Percentiles rank a stretch among this genome's conserved stretches.
Evolutionary conservation across 2,329 filamentous ascomycete species (phyloP).

Genomic region (Colletotrichum acutatum): DNA sequence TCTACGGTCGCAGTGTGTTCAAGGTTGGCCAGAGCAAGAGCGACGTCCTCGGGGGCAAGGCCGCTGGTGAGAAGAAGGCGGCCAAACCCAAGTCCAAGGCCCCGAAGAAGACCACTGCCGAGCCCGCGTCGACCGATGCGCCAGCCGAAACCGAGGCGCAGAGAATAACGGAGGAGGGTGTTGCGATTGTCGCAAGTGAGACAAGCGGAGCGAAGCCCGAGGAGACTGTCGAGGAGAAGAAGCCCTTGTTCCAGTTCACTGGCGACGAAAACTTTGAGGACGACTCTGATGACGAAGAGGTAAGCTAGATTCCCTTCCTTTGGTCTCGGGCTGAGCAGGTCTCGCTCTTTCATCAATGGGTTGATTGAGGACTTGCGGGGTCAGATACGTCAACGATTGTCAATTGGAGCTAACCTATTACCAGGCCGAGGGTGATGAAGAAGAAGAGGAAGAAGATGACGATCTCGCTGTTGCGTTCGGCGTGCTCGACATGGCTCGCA

Average conservation of each 20-base stretch:
- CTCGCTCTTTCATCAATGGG: not conserved
- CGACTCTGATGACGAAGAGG: constrained; percentile 80
- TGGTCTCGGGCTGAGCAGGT: not conserved
- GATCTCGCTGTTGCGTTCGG: constrained; percentile 85
- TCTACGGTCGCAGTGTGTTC: constrained; percentile 94
- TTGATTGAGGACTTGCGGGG: not conserved
- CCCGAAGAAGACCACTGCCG: constrained; percentile 47
- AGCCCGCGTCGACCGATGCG: constrained; percentile 46
- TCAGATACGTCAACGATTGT: not conserved
- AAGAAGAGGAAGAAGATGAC: constrained; percentile 70
- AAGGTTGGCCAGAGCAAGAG: constrained; percentile 94
- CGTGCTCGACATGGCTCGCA: constrained; percentile 82
- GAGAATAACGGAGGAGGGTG: constrained; percentile 58
- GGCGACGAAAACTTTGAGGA: constrained; percentile 95
- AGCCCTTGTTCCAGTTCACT: constrained; percentile 89
- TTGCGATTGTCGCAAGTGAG: constrained; percentile 55
- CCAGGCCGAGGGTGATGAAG: constrained; percentile 50
- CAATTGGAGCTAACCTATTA: constrained; percentile 25
- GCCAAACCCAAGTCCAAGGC: constrained; percentile 46
- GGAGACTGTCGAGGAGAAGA: constrained; percentile 64
- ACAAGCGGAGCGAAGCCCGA: constrained; percentile 53
- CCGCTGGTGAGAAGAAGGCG: constrained; percentile 65
- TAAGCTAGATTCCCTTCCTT: constrained; percentile 43
- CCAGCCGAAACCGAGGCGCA: constrained; percentile 51
- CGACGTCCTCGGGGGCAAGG: constrained; percentile 89